Conservation (phyloP, 345 rosid species). For the Heritiera fomes region DNA sequence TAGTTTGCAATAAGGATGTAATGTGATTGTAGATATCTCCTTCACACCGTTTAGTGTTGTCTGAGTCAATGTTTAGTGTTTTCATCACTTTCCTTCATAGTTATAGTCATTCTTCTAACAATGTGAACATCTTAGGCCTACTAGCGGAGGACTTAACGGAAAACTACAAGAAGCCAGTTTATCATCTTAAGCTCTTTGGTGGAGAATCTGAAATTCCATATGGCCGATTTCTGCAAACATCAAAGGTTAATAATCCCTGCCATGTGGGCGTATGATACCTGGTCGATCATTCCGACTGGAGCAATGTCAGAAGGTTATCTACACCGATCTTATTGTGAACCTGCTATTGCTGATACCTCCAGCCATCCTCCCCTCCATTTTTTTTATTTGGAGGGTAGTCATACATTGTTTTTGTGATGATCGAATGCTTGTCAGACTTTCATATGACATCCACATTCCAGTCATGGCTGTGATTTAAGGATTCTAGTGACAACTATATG, state of each 20-base stretch:
- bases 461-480: background rate
- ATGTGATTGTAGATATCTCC: background rate
- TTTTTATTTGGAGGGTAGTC: background rate
- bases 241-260: background rate
- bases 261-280: background rate
- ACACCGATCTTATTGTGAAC: background rate
- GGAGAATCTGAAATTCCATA: background rate
- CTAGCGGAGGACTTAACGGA: slow-evolving; percentile 36
- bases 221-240: background rate
- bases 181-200: slow-evolving; percentile 20
- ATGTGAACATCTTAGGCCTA: slow-evolving; percentile 21
- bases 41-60: background rate
- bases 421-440: background rate
- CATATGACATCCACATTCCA: background rate
- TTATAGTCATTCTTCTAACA: background rate
- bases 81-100: background rate
- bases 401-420: background rate
- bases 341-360: background rate
- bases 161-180: slow-evolving; percentile 23
- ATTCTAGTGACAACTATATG: background rate
- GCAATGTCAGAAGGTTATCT: background rate
- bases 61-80: background rate
- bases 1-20: background rate
- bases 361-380: background rate
- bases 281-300: background rate